Base-by-base conservation (phyloP, 208 protist species). In the Leishmania major region DNA sequence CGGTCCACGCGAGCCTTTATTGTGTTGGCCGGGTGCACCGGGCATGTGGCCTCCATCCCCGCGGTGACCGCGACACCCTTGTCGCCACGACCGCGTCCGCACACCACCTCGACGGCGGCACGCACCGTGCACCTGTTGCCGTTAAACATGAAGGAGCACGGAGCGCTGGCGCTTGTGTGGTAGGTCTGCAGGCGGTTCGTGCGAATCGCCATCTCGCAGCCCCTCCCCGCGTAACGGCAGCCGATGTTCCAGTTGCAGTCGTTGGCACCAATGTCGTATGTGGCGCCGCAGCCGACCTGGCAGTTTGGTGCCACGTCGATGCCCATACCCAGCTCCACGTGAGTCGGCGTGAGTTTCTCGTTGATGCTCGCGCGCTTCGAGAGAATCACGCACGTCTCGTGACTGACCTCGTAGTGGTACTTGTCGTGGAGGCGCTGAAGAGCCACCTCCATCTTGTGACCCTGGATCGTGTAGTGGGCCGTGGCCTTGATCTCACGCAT, bases 1-100 rank as follows among this genome's bases (percentile, higher is more conserved):
- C 86, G 84, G 87, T 93, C 89, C 64, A 96, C 78, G 51, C 88
- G 87, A 13, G 89, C 89, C 87, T 95, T 95, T 78, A 97, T 75
- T 13, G 86, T 87, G 87, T 97, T 95, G n/a, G 78, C 83, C 75
- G 89, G 91, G 47, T 88, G 72, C 37, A 93, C 57, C 53, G 88
- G 81, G 84, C 91, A 97, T 70, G 75, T 80, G 40, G 85, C 76
- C 88, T 95, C 90, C 2, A 89, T 13, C 55, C 91, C 94, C 25
- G 89, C 43, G 25, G 83, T 88, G 43, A 79, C 88, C 31, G 80
- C 80, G 69, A 86, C 72, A 72, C 77, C 77, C 77, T 81, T 77
- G 55, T 86, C 76, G 25, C 82, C 78, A 51, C 45, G 55, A 4
- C 70, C 72, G 22, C 57, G 76, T 25, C 90, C 88, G 83, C 87